Evolutionary conservation across 2,329 filamentous ascomycete genomes (phyloP).

Genomic region (Penicillium sp.): DNA sequence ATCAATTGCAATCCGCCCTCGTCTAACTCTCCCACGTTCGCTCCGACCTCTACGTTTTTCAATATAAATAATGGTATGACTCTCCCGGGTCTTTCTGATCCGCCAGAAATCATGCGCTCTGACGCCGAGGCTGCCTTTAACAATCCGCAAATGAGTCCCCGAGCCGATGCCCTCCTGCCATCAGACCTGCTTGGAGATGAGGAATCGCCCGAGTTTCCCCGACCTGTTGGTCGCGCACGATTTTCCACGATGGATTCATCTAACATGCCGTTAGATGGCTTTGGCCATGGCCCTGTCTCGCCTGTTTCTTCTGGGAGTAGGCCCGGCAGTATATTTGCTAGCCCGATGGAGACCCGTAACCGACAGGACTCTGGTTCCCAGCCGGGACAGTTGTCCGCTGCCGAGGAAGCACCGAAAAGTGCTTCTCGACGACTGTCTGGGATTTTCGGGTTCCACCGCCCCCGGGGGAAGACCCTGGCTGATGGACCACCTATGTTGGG

Average conservation of each 20-base stretch:
- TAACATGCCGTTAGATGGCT: constrained; percentile 32
- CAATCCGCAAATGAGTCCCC: constrained; percentile 64
- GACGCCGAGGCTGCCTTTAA: constrained; percentile 57
- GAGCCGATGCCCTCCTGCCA: constrained; percentile 61
- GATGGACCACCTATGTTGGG: constrained; percentile 60
- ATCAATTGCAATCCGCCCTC: constrained; percentile 51
- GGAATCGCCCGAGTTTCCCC: constrained; percentile 39
- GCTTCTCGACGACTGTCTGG: constrained; percentile 57
- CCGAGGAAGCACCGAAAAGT: constrained; percentile 40
- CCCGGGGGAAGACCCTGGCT: constrained; percentile 60
- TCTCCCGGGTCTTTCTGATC: constrained; percentile 45
- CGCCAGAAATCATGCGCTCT: constrained; percentile 41
- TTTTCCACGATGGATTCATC: constrained; percentile 32
- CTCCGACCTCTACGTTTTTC: constrained; percentile 56
- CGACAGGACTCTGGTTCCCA: constrained; percentile 40
- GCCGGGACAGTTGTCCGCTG: constrained; percentile 31
- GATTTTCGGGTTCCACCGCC: constrained; percentile 59
- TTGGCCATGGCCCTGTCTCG: constrained; percentile 42
- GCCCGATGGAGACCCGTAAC: constrained; percentile 44
- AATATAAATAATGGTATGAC: constrained; percentile 65
- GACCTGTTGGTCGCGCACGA: constrained; percentile 27
- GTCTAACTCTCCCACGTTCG: constrained; percentile 55
- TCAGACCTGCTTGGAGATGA: constrained; percentile 62
- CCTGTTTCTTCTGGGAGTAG: constrained; percentile 47
- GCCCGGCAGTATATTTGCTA: constrained; percentile 47